Evolutionary conservation across 148 eudicot species (phyloP).

Genomic region (Fagopyrum esculentum): DNA sequence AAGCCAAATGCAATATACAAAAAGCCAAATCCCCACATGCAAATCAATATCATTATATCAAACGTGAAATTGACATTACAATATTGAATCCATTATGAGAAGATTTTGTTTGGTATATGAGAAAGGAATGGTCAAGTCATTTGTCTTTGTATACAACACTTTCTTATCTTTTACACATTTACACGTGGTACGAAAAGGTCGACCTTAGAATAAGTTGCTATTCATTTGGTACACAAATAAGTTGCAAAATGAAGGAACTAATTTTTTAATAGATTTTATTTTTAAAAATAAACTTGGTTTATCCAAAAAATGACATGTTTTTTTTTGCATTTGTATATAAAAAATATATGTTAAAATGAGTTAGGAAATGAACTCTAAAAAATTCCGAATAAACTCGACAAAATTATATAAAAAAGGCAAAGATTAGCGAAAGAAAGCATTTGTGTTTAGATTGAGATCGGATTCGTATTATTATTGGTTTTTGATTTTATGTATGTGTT

Average conservation of each 20-base stretch:
- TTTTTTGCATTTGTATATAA: too few relatives aligned
- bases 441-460: too few relatives aligned
- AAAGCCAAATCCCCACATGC: slow-evolving; percentile 1
- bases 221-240: background rate
- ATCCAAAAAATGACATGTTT: too few relatives aligned
- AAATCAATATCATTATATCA: slow-evolving; percentile 3
- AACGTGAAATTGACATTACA: background rate
- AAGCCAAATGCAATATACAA: background rate
- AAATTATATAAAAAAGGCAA: too few relatives aligned
- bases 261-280: too few relatives aligned
- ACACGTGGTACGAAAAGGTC: background rate
- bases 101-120: slow-evolving; percentile 4
- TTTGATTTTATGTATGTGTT: too few relatives aligned
- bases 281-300: too few relatives aligned
- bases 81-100: background rate
- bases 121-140: slow-evolving; percentile 4
- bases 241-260: background rate
- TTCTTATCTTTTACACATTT: slow-evolving; percentile 5
- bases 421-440: too few relatives aligned
- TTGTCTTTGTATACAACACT: slow-evolving; percentile 2
- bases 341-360: too few relatives aligned
- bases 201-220: background rate
- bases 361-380: too few relatives aligned
- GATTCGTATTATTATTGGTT: too few relatives aligned
- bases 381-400: too few relatives aligned